These are phyloP conservation scores for Marasmius oreades DNA, from an alignment of 1,284 basidiomycete genomes.

Conservation along the genomic window DNA sequence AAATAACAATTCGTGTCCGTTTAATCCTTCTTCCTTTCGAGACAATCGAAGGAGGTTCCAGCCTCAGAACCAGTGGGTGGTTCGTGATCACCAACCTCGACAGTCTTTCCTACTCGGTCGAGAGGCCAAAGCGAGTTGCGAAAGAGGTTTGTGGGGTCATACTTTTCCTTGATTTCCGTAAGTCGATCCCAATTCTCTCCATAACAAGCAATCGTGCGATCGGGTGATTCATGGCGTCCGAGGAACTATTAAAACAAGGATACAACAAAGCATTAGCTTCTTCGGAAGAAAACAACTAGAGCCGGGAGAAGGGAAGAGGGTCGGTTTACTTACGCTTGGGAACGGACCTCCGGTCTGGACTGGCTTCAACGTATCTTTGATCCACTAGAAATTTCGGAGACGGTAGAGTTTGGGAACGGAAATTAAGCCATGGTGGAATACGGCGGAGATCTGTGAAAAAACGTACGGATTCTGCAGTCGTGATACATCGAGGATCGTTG, in stretches of 20 bases:
- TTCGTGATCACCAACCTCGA: conserved; percentile 52
- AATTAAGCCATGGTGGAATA: background rate
- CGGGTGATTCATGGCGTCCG: conserved; percentile 61
- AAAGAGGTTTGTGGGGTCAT: conserved; percentile 76
- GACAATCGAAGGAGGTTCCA: conserved; percentile 1
- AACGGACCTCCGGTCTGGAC: conserved; percentile 75
- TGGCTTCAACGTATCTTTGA: conserved; percentile 62
- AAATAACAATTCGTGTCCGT: too few species aligned
- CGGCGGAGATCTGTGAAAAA: background rate
- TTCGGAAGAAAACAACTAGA: too few species aligned
- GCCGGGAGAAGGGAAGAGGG: too few species aligned
- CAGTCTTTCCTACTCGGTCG: conserved; percentile 43
- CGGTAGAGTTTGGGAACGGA: background rate
- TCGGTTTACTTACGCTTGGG: conserved; percentile 63
- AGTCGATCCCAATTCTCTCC: conserved; percentile 72
- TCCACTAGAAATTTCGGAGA: conserved; percentile 53
- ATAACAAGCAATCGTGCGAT: conserved; percentile 64
- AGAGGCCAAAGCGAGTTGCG: conserved; percentile 76
- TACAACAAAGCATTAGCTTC: conserved; percentile 6
- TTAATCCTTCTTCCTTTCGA: background rate
- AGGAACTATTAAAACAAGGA: conserved; percentile 57
- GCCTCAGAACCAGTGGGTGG: conserved; percentile 39
- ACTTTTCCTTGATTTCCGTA: conserved; percentile 61
- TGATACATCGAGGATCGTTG: conserved; percentile 75
- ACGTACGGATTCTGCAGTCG: conserved; percentile 73